Base-by-base conservation (phyloP, 129 eudicot species). In the Gnaphalium uliginosum region DNA sequence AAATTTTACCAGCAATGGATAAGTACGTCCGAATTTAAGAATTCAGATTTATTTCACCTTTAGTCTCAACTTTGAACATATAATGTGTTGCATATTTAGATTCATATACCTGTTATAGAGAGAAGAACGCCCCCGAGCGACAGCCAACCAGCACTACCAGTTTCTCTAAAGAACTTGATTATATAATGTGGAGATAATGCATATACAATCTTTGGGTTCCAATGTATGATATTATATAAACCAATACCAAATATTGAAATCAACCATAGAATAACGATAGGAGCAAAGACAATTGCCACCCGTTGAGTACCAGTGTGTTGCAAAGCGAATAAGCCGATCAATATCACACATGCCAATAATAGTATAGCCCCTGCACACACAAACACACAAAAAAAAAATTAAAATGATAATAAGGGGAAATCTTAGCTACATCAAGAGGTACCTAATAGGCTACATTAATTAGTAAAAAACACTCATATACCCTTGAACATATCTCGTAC, bases 131-230 rank as follows among this genome's bases (percentile, higher is more conserved):
- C 97, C 69, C 97, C 97, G 65, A 92, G 96, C 8, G 97, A 82
- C 54, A 92, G 75, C 97, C 97, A 92, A 32, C 97, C 97, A 68
- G 85, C 85, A 82, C 41, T 60, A 61, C 96, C 91, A 25, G 97
- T 92, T 68, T 80, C 69, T 53, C 77, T 63, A 35, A 92, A 89
- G 80, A 87, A 92, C 62, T 83, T 85, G 87, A 87, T 66, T 71
- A 92, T 92, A 86, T 89, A 92, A 81, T 87, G 83, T 43, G 97
- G 97, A 78, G 97, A 92, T 67, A 92, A 79, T 60, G 97, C 97
- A 76, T 57, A 50, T 7, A 89, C 74, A 71, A 92, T 82, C 69
- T 80, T 85, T 19, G 98, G 96, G 65, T 92, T 92, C 98, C 98
- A 92, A 35, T 60, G 41, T 72, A 92, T 71, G 66, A 74, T 83